phyloP scores from a whole-genome alignment of 176 grass and related monocot species.

The Secale cereale region DNA sequence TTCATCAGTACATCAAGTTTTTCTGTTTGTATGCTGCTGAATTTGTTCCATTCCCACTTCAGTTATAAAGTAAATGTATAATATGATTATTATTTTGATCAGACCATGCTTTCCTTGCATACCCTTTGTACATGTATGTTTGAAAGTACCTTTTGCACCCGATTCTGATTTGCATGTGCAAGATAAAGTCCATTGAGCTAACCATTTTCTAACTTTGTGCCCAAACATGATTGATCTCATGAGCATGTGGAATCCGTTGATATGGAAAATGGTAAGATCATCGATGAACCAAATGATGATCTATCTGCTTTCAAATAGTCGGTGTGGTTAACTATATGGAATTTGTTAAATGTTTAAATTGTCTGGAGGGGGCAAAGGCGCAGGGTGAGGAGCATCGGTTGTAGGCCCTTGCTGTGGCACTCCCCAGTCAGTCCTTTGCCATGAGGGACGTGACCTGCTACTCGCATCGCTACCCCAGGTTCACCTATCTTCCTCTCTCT shows the following conservation, averaged over 20 bases:
- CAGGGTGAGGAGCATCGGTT: no score
- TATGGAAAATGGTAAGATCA: slow-evolving; percentile 58
- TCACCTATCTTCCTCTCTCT: no score
- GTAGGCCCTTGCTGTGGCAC: no score
- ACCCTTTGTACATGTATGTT: not conserved
- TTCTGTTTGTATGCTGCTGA: not conserved
- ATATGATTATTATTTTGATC: not conserved
- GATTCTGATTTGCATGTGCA: not conserved
- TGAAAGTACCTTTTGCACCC: not conserved
- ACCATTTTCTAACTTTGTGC: slow-evolving; percentile 12
- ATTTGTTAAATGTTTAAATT: not conserved
- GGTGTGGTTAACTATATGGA: not conserved
- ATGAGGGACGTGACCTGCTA: no score
- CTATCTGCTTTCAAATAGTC: no score
- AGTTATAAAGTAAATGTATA: not conserved
- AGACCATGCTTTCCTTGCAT: not conserved
- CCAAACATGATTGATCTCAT: slow-evolving; percentile 69
- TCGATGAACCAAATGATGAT: not conserved
- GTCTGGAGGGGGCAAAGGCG: not conserved
- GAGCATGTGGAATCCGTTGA: slow-evolving; percentile 75
- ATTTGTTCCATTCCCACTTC: not conserved
- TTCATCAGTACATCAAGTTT: not conserved
- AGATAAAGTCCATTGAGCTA: not conserved
- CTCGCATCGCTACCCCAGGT: no score
- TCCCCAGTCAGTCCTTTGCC: no score